Percentiles rank a stretch among this genome's conserved stretches.
Conservation (phyloP, 73 alveolate genomes). For the Effrenium voratum region DNA sequence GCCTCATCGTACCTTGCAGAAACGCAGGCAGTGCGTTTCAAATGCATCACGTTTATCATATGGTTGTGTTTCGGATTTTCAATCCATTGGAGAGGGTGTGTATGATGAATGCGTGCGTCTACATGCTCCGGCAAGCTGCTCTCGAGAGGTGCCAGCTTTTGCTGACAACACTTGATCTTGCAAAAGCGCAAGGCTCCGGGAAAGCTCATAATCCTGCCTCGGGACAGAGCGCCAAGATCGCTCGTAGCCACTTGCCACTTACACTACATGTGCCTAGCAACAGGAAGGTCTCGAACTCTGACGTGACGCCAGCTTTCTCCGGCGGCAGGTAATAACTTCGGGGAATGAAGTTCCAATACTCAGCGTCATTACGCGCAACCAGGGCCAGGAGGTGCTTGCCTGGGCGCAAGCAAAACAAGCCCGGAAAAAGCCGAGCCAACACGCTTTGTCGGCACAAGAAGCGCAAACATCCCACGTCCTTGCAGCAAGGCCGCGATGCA, state of each 20-base stretch:
- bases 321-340: neutral
- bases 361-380: neutral
- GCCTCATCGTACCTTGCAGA: too few relatives aligned
- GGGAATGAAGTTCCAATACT: neutral
- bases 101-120: too few relatives aligned
- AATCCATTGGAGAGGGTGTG: too few relatives aligned
- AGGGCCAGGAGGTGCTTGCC: conserved; percentile 3
- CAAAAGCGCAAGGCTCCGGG: neutral
- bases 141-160: too few relatives aligned
- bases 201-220: conserved; percentile 8
- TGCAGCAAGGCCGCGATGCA: neutral
- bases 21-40: too few relatives aligned
- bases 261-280: neutral
- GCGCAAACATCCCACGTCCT: neutral
- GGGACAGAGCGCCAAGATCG: neutral
- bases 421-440: neutral
- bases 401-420: neutral
- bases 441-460: neutral
- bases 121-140: too few relatives aligned
- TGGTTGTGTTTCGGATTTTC: too few relatives aligned
- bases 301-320: neutral
- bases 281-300: neutral
- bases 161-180: too few relatives aligned
- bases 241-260: neutral
- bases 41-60: too few relatives aligned